phyloP scores from a whole-genome alignment of 345 rosid species.

The Brassica cretica region DNA sequence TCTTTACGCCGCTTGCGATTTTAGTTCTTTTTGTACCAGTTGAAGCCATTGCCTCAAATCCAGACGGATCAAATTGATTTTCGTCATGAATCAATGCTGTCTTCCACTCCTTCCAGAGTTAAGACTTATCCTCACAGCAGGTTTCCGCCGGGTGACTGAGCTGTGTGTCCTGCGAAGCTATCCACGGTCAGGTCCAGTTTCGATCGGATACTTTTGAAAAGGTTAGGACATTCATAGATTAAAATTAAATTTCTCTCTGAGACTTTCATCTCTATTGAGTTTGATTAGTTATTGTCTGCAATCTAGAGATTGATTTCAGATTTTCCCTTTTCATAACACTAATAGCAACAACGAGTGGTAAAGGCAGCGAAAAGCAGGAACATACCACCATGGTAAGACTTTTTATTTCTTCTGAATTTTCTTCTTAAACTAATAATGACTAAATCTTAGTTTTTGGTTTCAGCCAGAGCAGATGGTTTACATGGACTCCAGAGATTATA shows the following conservation, averaged over 20 bases:
- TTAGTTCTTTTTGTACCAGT: neutral
- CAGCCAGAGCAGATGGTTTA: too few species aligned
- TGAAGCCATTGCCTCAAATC: neutral
- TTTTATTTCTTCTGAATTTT: too few species aligned
- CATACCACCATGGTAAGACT: too few species aligned
- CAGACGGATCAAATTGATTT: neutral
- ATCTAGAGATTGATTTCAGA: neutral
- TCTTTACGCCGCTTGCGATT: neutral
- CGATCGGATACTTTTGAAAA: neutral
- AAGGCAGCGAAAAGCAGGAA: too few species aligned
- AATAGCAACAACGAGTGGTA: too few species aligned
- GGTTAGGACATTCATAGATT: neutral
- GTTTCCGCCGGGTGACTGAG: neutral
- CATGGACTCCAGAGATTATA: too few species aligned
- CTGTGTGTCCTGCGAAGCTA: neutral
- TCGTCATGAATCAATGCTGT: neutral
- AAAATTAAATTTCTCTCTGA: neutral
- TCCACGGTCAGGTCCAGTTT: neutral
- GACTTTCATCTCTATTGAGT: neutral
- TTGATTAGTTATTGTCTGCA: neutral
- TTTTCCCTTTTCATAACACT: too few species aligned
- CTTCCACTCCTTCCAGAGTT: neutral
- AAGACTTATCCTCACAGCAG: neutral
- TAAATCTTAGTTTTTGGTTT: too few species aligned
- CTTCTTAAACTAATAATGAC: too few species aligned